phyloP scores from a whole-genome alignment of 257 asterid species.

The Striga asiatica region DNA sequence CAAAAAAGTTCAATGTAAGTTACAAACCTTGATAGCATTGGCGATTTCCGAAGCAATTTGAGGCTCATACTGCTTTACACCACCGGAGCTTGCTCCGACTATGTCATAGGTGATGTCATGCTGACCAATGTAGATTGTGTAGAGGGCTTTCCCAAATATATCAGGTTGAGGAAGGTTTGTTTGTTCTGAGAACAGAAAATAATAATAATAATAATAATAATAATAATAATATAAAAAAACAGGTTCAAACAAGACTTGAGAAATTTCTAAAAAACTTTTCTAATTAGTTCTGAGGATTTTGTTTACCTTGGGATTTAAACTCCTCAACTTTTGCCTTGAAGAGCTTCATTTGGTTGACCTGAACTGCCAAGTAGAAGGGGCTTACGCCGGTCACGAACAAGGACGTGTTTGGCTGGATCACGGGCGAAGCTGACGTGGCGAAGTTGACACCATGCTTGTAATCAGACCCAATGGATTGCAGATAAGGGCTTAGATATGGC shows the following conservation, averaged over 20 bases:
- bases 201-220: not conserved
- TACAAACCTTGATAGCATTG: constrained; percentile 53
- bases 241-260: not conserved
- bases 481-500: constrained; percentile 61
- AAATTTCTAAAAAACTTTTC: not conserved
- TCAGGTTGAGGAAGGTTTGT: constrained; percentile 40
- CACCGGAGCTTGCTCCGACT: constrained; percentile 30
- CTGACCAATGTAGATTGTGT: constrained; percentile 60
- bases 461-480: constrained; percentile 58
- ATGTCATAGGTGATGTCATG: constrained; percentile 45
- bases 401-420: constrained; percentile 44
- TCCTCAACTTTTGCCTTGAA: constrained; percentile 44
- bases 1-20: too few species aligned
- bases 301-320: constrained; percentile 25
- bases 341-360: constrained; percentile 49
- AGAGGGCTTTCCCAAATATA: constrained; percentile 52
- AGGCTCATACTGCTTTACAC: constrained; percentile 31
- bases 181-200: constrained; percentile 16
- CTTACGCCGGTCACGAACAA: constrained; percentile 46
- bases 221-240: not conserved
- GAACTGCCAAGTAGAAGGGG: constrained; percentile 59
- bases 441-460: constrained; percentile 54
- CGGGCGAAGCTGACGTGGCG: constrained; percentile 63
- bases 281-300: too few species aligned
- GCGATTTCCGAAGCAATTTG: constrained; percentile 33